phyloP scores from a whole-genome alignment of 495 filamentous ascomycete genomes.

The Lentithecium fluviatile region DNA sequence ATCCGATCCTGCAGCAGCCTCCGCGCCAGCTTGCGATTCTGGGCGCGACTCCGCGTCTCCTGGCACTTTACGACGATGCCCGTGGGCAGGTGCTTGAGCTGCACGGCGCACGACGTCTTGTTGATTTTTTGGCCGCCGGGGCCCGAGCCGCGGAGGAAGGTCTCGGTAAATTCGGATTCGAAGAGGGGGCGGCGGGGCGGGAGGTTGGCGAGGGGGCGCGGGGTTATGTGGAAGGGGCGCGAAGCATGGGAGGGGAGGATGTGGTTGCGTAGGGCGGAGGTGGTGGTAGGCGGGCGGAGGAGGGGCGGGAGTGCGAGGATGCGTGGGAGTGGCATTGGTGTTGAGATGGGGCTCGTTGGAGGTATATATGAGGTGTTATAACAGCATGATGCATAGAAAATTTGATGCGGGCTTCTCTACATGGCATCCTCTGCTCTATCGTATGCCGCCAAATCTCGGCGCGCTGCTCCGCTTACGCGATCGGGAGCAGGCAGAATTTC shows the following conservation, averaged over 20 bases:
- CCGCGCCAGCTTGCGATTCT: slow-evolving; percentile 88
- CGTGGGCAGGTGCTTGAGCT: slow-evolving; percentile 84
- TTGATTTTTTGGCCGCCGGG: slow-evolving; percentile 99
- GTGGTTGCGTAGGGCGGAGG: background rate
- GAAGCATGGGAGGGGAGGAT: background rate
- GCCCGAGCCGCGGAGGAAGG: slow-evolving; percentile 87
- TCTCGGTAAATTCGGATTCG: slow-evolving; percentile 75
- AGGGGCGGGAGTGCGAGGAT: slow-evolving; percentile 1
- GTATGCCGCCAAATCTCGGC: no score
- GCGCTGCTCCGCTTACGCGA: no score
- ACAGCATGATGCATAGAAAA: slow-evolving; percentile 18
- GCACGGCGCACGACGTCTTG: slow-evolving; percentile 94
- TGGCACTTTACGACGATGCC: slow-evolving; percentile 91
- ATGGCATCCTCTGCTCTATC: background rate
- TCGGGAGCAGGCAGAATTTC: slow-evolving; percentile 26
- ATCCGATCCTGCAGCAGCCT: slow-evolving; percentile 72
- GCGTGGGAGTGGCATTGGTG: background rate
- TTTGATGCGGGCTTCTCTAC: background rate
- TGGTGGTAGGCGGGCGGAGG: background rate
- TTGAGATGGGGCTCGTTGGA: background rate
- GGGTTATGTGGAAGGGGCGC: slow-evolving; percentile 13
- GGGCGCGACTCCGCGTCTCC: slow-evolving; percentile 77
- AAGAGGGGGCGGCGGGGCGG: slow-evolving; percentile 73
- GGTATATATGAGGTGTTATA: slow-evolving; percentile 9
- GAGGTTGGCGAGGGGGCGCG: slow-evolving; percentile 51